These are phyloP conservation scores for Globisporangium radiosum DNA, from an alignment of 352 stramenopile genomes.

Conservation along the genomic window DNA sequence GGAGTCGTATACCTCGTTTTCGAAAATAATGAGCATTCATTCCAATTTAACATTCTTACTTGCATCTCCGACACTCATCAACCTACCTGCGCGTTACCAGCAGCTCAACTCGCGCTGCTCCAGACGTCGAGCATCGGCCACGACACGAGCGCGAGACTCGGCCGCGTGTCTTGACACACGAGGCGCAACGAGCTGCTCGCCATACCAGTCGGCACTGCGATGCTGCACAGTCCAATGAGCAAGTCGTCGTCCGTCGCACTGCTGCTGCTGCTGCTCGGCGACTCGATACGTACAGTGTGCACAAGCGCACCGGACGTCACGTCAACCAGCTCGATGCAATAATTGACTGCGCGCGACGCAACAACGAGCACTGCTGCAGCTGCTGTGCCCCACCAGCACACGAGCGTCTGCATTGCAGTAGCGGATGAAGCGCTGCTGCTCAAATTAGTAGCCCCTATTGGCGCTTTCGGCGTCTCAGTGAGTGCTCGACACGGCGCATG, in stretches of 20 bases:
- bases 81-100: not conserved
- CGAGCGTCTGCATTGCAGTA: conserved; percentile 36
- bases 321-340: conserved; percentile 44
- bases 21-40: not conserved
- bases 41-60: not conserved
- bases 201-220: not conserved
- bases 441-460: conserved; percentile 8
- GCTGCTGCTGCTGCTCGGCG: not conserved
- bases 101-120: not conserved
- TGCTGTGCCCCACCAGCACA: conserved; percentile 32
- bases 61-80: not conserved
- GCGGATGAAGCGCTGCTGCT: conserved; percentile 1
- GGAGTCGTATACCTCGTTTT: too few relatives aligned
- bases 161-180: conserved; percentile 39
- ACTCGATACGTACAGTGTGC: conserved; percentile 33
- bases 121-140: conserved; percentile 43
- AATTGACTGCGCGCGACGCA: conserved; percentile 25
- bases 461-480: conserved; percentile 37
- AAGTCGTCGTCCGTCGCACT: conserved; percentile 9
- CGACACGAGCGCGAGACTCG: conserved; percentile 23
- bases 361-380: conserved; percentile 29
- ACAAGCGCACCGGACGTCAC: conserved; percentile 28
- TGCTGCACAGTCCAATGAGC: conserved; percentile 24
- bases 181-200: conserved; percentile 9
- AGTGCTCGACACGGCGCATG: conserved; percentile 22